Base-by-base conservation (phyloP, 2,329 filamentous ascomycete species). In the Parafenestella ontariensis region DNA sequence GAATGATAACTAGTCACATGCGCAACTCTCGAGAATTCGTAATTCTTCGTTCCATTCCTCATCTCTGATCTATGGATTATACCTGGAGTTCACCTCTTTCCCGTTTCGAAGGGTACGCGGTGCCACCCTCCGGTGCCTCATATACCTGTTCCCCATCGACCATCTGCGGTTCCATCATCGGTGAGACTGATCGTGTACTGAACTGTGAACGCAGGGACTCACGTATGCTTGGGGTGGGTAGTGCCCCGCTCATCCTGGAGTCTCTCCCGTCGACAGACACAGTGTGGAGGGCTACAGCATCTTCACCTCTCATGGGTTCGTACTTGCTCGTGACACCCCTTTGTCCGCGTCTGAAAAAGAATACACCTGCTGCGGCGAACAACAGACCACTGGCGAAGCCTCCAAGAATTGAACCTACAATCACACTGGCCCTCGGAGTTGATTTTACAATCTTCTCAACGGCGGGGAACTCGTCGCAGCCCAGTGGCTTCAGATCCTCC, bases 91-190 rank as follows among this genome's bases (percentile, higher is more conserved):
- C 54, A 24, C 11, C 20, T 24, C 51, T 48, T 7, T 31, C 41
- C 11, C 52, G 37, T 45, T 56, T 58, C 26, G 43, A 49, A 13
- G 49, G 52, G 40, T 52, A 41, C 36, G 49, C 49, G 11, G 57
- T 59, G 6, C 57, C 61, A 21, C 59, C 58, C 36, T 62, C 61
- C n/a, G 64, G 63, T 8, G 61, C 63, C 45, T 66, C 59, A 31
- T 52, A 64, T n/a, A 66, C 46, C 20, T 54, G 46, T n/a, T 36
- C 56, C 15, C 58, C 58, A 21, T 45, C 44, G 5, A 63, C 45
- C 10, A 62, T 26, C 18, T 57, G 54, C 20, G 39, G 39, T 13
- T 24, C 39, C 10, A 21, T 20, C 39, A 41, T 17, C 46, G 57
- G 33, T 15, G 46, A 49, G 3, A 47, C 37, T 18, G 52, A 49